Percentiles rank a stretch among this genome's conserved stretches.
Evolutionary conservation across 768 basidiomycete species (phyloP).

Genomic region (Boletus reticuloceps): DNA sequence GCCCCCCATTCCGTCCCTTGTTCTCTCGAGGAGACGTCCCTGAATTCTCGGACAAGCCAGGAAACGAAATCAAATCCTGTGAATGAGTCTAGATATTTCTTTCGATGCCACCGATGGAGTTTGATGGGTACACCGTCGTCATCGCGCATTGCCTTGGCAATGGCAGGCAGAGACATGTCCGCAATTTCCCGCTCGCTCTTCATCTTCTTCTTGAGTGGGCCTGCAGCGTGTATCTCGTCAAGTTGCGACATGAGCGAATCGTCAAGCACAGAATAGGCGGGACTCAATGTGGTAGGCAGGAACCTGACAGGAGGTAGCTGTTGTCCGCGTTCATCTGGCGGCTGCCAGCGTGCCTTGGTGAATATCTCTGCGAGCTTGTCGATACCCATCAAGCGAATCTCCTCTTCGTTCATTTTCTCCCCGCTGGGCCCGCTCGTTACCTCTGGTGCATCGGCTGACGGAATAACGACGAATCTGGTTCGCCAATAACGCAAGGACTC

Average conservation of each 20-base stretch:
- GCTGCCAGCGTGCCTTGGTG: constrained; percentile 77
- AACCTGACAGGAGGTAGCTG: constrained; percentile 65
- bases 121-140: constrained; percentile 84
- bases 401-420: constrained; percentile 81
- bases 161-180: constrained; percentile 57
- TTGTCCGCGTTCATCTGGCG: constrained; percentile 39
- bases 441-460: constrained; percentile 68
- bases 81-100: constrained; percentile 76
- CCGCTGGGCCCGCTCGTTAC: constrained; percentile 56
- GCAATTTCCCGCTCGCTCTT: constrained; percentile 73
- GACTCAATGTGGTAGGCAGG: constrained; percentile 82
- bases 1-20: constrained; percentile 80
- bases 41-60: constrained; percentile 91
- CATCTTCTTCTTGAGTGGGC: constrained; percentile 76
- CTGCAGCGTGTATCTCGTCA: constrained; percentile 73
- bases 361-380: constrained; percentile 90
- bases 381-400: constrained; percentile 84
- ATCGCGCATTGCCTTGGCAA: constrained; percentile 84
- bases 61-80: constrained; percentile 87
- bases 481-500: constrained; percentile 91
- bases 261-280: constrained; percentile 76
- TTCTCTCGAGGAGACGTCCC: constrained; percentile 79
- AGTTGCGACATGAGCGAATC: constrained; percentile 75
- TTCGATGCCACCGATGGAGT: constrained; percentile 79
- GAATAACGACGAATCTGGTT: constrained; percentile 90